phyloP scores from a whole-genome alignment of 345 rosid species.

The Pistacia atlantica region DNA sequence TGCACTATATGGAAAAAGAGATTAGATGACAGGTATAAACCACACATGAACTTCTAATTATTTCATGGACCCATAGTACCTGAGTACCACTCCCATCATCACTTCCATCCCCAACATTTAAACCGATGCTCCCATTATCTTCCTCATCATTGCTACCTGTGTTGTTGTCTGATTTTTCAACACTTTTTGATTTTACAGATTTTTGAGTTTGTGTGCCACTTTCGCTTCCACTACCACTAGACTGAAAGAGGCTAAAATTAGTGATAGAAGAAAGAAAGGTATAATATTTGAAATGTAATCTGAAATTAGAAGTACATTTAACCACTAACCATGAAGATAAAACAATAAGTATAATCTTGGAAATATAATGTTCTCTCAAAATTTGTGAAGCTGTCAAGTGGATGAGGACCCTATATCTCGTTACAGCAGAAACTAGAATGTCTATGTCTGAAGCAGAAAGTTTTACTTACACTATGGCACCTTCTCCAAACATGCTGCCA shows the following conservation, averaged over 20 bases:
- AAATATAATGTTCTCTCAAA: not conserved
- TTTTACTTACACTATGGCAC: constrained; percentile 54
- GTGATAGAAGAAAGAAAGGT: constrained; percentile 1
- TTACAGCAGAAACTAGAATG: not conserved
- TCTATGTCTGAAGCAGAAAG: constrained; percentile 11
- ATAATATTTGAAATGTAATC: constrained; percentile 10
- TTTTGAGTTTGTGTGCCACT: constrained; percentile 46
- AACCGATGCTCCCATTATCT: constrained; percentile 36
- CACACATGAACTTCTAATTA: not conserved
- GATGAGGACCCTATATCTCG: not conserved
- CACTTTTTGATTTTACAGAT: constrained; percentile 38
- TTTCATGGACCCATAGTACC: constrained; percentile 27
- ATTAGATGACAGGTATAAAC: not conserved
- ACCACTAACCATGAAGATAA: not conserved
- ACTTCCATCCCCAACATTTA: constrained; percentile 45
- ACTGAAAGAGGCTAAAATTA: constrained; percentile 29
- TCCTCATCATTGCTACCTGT: constrained; percentile 37
- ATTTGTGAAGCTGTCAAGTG: not conserved
- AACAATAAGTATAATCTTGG: not conserved
- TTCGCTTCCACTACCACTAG: constrained; percentile 51
- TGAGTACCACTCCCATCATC: constrained; percentile 55
- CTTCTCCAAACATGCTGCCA: constrained; percentile 72
- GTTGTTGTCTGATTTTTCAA: constrained; percentile 34
- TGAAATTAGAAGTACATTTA: not conserved
- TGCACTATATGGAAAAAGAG: not conserved